These are phyloP conservation scores for Lablab purpureus DNA, from an alignment of 306 rosid genomes.

Conservation along the genomic window DNA sequence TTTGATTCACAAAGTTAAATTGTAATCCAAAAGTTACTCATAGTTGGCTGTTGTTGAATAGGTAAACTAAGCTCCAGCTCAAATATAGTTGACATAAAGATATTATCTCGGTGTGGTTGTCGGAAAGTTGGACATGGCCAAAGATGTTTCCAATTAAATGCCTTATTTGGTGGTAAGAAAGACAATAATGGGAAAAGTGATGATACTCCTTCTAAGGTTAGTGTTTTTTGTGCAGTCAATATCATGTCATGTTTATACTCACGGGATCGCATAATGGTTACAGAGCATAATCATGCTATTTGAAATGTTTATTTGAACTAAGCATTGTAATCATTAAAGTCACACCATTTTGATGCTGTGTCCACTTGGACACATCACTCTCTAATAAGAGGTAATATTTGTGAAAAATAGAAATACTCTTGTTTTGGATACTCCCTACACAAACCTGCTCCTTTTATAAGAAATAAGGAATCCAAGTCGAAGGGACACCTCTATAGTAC, in stretches of 20 bases:
- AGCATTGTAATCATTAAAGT: background rate
- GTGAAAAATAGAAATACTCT: too few relatives aligned
- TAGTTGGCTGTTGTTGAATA: conserved; percentile 34
- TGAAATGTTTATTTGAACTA: conserved; percentile 8
- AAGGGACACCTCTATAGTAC: too few relatives aligned
- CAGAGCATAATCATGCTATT: background rate
- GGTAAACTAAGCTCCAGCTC: conserved; percentile 58
- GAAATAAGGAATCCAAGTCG: background rate
- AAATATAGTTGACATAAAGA: conserved; percentile 56
- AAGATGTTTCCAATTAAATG: conserved; percentile 55
- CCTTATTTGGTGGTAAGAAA: conserved; percentile 74
- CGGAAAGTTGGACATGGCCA: conserved; percentile 48
- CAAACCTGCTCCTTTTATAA: background rate
- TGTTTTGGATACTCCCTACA: background rate
- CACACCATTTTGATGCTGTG: background rate
- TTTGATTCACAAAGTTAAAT: conserved; percentile 1
- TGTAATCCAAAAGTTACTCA: conserved; percentile 14
- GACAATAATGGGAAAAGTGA: conserved; percentile 67
- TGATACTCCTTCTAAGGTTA: conserved; percentile 77
- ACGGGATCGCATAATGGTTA: background rate
- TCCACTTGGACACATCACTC: background rate
- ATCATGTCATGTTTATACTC: background rate
- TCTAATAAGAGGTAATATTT: background rate
- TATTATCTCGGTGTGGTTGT: conserved; percentile 39
- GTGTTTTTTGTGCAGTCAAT: conserved; percentile 26